phyloP scores from a whole-genome alignment of 768 basidiomycete genomes.

The Suillus bovinus region DNA sequence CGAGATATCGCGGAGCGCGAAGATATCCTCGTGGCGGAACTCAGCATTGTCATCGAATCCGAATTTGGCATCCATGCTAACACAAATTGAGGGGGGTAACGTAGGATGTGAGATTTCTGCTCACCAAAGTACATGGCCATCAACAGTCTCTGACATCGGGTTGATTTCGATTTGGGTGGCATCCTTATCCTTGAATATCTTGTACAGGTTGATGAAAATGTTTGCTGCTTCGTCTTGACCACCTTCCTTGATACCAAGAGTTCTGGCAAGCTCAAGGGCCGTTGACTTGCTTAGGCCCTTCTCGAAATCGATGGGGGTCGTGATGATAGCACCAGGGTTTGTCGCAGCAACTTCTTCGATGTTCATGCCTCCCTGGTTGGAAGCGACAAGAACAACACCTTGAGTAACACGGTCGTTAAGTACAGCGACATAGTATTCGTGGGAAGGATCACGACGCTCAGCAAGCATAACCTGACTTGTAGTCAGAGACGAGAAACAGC shows the following conservation, averaged over 20 bases:
- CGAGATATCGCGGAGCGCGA: conserved; percentile 83
- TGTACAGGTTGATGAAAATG: conserved; percentile 92
- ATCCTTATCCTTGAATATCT: conserved; percentile 98
- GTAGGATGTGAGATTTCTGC: conserved; percentile 20
- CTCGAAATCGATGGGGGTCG: conserved; percentile 85
- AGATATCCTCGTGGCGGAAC: conserved; percentile 93
- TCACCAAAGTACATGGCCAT: conserved; percentile 92
- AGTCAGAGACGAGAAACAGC: conserved; percentile 17
- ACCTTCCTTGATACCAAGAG: conserved; percentile 83
- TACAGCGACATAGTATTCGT: conserved; percentile 98
- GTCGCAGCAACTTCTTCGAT: conserved; percentile 99
- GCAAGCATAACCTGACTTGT: conserved; percentile 88
- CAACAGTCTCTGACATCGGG: conserved; percentile 89
- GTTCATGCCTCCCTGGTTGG: conserved; percentile 98
- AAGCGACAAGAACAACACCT: conserved; percentile 91
- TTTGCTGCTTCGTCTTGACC: conserved; percentile 86
- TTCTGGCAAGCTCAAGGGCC: conserved; percentile 79
- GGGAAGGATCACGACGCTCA: conserved; percentile 87
- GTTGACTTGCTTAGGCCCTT: conserved; percentile 74
- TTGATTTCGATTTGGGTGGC: conserved; percentile 99
- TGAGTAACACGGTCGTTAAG: conserved; percentile 91
- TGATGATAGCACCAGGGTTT: conserved; percentile 93
- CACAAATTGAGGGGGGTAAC: conserved; percentile 2
- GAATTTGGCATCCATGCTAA: conserved; percentile 99
- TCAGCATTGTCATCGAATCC: conserved; percentile 99